Evolutionary conservation across 805 yeast genomes (phyloP), one percentile per base, ranked within the genome.

Genomic region (Debaryomyces prosopidis): DNA sequence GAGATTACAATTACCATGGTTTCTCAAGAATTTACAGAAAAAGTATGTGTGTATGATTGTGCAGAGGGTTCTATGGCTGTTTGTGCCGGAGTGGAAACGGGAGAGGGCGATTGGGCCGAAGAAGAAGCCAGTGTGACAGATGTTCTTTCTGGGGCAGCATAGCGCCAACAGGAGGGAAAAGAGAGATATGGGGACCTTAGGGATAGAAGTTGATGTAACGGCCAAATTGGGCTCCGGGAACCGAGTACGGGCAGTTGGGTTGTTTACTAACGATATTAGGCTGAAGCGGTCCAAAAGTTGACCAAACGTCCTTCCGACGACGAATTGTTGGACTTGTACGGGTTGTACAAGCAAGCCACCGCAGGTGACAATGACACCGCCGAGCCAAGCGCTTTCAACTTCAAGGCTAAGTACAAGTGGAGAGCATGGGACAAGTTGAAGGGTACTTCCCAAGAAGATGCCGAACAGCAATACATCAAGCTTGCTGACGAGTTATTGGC

Each of bases 371-470:
- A 89, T 80, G 69, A 67, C 54, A 87, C 96, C 50, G 75, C 78
- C 45, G 88, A 89, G 75, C 99, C 99, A 44, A 94, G 97, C 52
- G 71, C 87, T 48, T 89, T 94, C 68, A 96, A 90, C 73, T 79
- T 94, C 74, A 89, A 87, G 75, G 97, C 92, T 57, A 90, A 95
- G 73, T 87, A 88, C 81, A 94, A 94, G 79, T 94, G 98, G 98
- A 92, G 91, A 65, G 80, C 98, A 7, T 94, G 98, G 98, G 85
- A 85, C 60, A 84, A 82, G 58, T 74, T 85, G 62, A 86, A 87
- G 75, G 99, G 99, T 47, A 80, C 80, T 49, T 70, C 89, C 34
- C 87, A 87, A 70, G 96, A 82, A 57, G 97, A 89, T 30, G 99
- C 99, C 49, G 98, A 92, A 77, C 52, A 77, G 57, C 77, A 89